Percentiles rank a stretch among this genome's conserved stretches.
Evolutionary conservation across 1,284 basidiomycete species (phyloP).

Genomic region (Cryptococcus jaspeensis): DNA sequence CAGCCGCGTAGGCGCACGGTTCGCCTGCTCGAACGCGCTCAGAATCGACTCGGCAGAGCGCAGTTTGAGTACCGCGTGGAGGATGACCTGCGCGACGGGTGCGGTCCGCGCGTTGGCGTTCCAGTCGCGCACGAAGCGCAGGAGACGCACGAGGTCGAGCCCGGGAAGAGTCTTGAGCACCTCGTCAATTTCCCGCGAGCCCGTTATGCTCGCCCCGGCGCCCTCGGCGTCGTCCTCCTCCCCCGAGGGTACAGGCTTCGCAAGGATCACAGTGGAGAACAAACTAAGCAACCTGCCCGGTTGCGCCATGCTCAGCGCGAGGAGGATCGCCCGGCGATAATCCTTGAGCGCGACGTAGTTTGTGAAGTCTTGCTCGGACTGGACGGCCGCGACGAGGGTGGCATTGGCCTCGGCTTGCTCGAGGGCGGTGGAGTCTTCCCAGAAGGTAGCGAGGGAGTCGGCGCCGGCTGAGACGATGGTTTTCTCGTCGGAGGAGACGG

Average conservation of each 20-base stretch:
- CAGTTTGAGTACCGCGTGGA: constrained; percentile 78
- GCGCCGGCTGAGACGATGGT: constrained; percentile 89
- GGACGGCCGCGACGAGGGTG: constrained; percentile 67
- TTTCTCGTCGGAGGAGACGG: constrained; percentile 70
- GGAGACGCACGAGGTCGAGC: constrained; percentile 73
- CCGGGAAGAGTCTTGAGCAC: constrained; percentile 71
- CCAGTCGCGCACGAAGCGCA: constrained; percentile 86
- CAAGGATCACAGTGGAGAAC: constrained; percentile 64
- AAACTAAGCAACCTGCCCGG: constrained; percentile 81
- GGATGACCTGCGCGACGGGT: constrained; percentile 77
- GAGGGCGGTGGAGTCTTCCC: constrained; percentile 86
- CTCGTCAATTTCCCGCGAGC: constrained; percentile 70
- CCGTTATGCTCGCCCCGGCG: constrained; percentile 54
- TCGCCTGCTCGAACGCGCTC: constrained; percentile 60
- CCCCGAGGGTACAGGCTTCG: constrained; percentile 12
- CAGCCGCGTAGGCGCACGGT: constrained; percentile 25
- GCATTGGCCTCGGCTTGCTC: constrained; percentile 67
- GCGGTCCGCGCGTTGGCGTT: constrained; percentile 86
- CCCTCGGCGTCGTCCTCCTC: background rate
- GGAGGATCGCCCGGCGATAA: constrained; percentile 83
- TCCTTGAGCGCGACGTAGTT: constrained; percentile 87
- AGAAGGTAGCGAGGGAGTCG: constrained; percentile 89
- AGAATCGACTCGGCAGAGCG: constrained; percentile 70
- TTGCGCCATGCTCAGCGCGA: constrained; percentile 89
- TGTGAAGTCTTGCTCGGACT: constrained; percentile 90